Base-by-base conservation (phyloP, 2,329 filamentous ascomycete genomes). In the Exophiala lecanii-corni region DNA sequence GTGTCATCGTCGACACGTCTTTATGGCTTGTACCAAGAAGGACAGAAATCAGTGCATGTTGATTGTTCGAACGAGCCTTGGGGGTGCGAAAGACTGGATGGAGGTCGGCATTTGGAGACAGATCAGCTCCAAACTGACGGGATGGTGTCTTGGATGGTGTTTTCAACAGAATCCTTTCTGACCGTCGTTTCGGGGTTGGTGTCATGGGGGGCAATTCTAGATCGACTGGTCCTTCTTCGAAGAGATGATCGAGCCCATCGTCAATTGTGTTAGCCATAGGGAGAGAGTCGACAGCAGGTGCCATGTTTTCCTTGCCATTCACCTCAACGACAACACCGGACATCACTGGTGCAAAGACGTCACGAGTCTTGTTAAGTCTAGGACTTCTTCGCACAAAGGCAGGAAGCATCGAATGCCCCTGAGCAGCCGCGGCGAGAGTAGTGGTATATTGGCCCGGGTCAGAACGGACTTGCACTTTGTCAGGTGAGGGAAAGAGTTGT, bases 221-320 rank as follows among this genome's bases (percentile, higher is more conserved):
- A 43, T 57, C 61, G 41, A 43, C 48, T 2, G 68, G 49, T 64
- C 75, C 57, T 69, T 82, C 74, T 43, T 82, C 80, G 55, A 92
- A 89, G 3, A 92, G 72, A 37, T 75, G 71, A 30, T 79, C 75
- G 4, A 85, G 62, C 25, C 76, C 73, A 48, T 81, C 75, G 26
- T 66, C 61, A 15, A 46, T 19, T 12, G 47, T 31, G 3, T 21
- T 26, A n/a, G 61, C 6, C 6, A 26, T 12, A 12, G 23, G 23
- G 12, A 26, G 23, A 7, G 23, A 6, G 7, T 26, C 23, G 23
- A 26, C 46, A 7, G 60, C 57, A 4, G 72, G 70, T 9, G 67
- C 69, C 36, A 63, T 63, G 50, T 82, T 81, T 59, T 82, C 78
- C 54, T 81, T 81, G 81, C 76, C 36, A 66, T 64, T 41, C 52